Conservation (phyloP, 176 grass and related monocot species). For the maize (Zea mays) region Zm-B73-REFERENCE-NAM-5.0 NC_050101.1:175416501-175417000, state of each 20-base stretch:
- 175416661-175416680: not conserved
- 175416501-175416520: not conserved
- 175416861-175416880: not conserved
- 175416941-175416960: not conserved
- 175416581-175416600: slow-evolving; percentile 7
- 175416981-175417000: not conserved
- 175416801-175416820: no score
- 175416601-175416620: slow-evolving; percentile 15
- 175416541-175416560: slow-evolving; percentile 19
- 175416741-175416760: no score
- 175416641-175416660: not conserved
- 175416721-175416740: no score
- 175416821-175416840: no score
- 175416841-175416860: not conserved
- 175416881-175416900: not conserved
- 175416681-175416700: not conserved
- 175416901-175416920: not conserved
- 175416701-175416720: not conserved
- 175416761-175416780: no score
- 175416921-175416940: not conserved
- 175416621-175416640: no score
- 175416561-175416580: slow-evolving; percentile 13
- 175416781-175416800: no score
- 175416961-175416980: not conserved
- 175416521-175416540: not conserved